phyloP scores from a whole-genome alignment of 1,284 basidiomycete genomes.

The Stereum hirsutum region DNA sequence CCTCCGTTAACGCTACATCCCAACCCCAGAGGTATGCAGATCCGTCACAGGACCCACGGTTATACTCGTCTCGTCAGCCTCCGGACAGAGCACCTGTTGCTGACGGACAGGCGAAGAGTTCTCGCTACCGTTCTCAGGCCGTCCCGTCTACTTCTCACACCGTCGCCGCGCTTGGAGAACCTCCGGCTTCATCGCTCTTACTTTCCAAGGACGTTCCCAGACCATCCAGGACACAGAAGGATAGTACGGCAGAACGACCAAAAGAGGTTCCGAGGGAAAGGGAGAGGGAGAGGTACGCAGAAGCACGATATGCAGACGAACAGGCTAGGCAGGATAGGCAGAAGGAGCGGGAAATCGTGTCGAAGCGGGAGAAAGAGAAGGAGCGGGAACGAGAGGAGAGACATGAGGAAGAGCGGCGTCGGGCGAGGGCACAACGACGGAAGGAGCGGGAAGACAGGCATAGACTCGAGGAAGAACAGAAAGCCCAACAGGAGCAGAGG shows the following conservation, averaged over 20 bases:
- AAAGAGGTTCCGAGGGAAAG: constrained; percentile 3
- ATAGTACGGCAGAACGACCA: no score
- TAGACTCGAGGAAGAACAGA: constrained; percentile 7
- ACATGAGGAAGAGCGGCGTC: constrained; percentile 10
- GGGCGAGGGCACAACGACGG: constrained; percentile 9
- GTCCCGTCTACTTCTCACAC: not conserved
- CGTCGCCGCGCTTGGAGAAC: constrained; percentile 1
- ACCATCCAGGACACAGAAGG: not conserved
- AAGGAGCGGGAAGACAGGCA: constrained; percentile 6
- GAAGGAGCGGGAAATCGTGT: constrained; percentile 2
- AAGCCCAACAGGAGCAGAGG: constrained; percentile 1
- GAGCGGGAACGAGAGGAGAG: constrained; percentile 5
- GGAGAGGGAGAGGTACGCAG: constrained; percentile 2
- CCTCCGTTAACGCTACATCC: constrained; percentile 4
- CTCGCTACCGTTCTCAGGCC: constrained; percentile 9
- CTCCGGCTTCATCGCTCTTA: constrained; percentile 5
- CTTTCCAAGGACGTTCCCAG: constrained; percentile 2
- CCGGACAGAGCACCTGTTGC: constrained; percentile 6
- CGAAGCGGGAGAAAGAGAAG: constrained; percentile 2
- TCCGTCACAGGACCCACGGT: constrained; percentile 8
- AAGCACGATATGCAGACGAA: no score
- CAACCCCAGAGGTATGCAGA: constrained; percentile 5
- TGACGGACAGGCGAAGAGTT: constrained; percentile 8
- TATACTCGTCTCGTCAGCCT: no score
- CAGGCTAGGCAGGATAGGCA: constrained; percentile 2